Base-by-base conservation (phyloP, 805 yeast species). In the Sugiyamaella floridensis region DNA sequence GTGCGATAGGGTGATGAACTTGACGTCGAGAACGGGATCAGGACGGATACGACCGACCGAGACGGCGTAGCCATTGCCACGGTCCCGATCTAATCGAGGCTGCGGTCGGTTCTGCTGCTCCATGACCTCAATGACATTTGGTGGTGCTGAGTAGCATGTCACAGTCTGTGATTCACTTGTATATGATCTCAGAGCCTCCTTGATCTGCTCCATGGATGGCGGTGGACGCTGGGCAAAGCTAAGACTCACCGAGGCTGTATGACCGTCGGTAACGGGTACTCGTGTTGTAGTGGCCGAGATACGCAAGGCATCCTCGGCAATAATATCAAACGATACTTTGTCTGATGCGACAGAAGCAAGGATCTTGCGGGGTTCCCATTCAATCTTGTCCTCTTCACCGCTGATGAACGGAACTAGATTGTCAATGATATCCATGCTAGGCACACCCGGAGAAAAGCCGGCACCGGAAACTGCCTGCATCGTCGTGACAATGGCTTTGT, bases 401-500 rank as follows among this genome's bases (percentile, higher is more conserved):
- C 89, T 77, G 66, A 93, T 93, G 77, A 75, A 93, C 43, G 99
- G 99, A 52, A 93, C 89, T 60, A 93, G 79, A 73, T 93, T 93
- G 72, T 93, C 99, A 63, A 93, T 77, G 51, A 92, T 82, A 67
- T 93, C 98, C 71, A 93, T 90, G 59, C 95, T 93, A 19, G 96
- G 82, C 52, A 90, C 96, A 69, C 99, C 99, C 48, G 99, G 99
- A 9, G 96, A 86, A 69, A 87, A 93, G 2, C 99, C 99, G 19
- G 96, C 99, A 62, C 99, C 99, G 3, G 98, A 90, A 59, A 93
- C 88, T 40, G 99, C 99, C 71, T 93, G 99, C 70, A 93, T 71
- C 14, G 99, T 93, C 51, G 97, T 88, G 47, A 96, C 80, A 12
- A 96, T 84, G 60, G 92, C 78, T 20, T 83, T 77, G 54, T 87